Base-by-base conservation (phyloP, 2,329 filamentous ascomycete species). In the Calonectria multiphialidica region DNA sequence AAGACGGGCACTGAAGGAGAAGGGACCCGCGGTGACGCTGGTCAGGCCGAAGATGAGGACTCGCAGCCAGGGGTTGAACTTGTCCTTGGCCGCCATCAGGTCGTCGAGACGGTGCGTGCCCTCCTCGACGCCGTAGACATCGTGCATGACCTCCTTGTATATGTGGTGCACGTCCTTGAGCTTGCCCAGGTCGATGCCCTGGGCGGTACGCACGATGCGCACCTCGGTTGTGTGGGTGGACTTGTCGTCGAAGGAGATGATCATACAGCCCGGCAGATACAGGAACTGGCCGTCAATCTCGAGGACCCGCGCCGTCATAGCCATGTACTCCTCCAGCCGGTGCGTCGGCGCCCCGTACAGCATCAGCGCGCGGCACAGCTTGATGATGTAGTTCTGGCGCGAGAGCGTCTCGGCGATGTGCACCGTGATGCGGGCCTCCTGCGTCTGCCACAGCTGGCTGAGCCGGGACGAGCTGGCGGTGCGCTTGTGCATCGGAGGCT, bases 251-350 rank as follows among this genome's bases (percentile, higher is more conserved):
- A 98, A 98, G 0, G 95, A 96, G 77, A 98, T 92, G 70, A 98
- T 93, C 95, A 98, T 98, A 79, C 94, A 97, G 6, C 95, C 95
- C 0, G 95, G 95, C 44, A 98, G 89, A 78, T 98, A 98, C 30
- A 98, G 85, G 77, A 97, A 98, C 77, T 97, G 95, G 9, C 93
- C 93, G 74, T 97, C 93, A 35, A 98, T 95, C 82, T 95, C 94
- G 42, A 98, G 88, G 5, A 96, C 93, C 23, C 94, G 90, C 5
- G 95, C 93, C 6, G 94, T 94, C 93, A 95, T 97, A 75, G 89
- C 92, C 87, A 98, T 92, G 80, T 97, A 98, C 80, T 98, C 93
- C 82, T 98, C 96, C 12, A 98, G 86, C 10, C 96, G 91, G 84
- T 98, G 96, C 0, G 95, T 97, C 0, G 96, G 96, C 0, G 96